Conservation (phyloP, 192 early-diverging fungal species). For the Chytriomyces confervae region DNA sequence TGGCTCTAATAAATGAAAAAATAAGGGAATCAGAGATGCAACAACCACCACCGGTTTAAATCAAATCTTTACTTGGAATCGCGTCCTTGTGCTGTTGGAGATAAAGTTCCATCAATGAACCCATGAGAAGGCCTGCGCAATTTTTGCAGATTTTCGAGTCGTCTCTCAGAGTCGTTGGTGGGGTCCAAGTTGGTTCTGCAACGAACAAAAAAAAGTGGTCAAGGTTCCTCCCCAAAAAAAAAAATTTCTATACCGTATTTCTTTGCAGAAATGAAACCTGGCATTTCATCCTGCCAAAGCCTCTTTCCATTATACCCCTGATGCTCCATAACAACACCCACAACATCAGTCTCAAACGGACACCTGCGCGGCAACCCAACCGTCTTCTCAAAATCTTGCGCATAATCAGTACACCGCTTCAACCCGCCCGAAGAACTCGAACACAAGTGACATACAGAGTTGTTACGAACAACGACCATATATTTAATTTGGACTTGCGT, state of each 20-base stretch:
- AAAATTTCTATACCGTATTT: slow-evolving; percentile 6
- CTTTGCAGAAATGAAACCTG: not conserved
- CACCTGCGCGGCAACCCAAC: not conserved
- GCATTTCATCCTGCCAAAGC: slow-evolving; percentile 17
- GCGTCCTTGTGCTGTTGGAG: not conserved
- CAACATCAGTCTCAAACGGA: slow-evolving; percentile 30
- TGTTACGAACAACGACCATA: slow-evolving; percentile 38
- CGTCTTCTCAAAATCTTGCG: not conserved
- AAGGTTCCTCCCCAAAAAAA: not conserved
- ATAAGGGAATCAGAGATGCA: not conserved
- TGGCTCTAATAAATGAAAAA: not conserved
- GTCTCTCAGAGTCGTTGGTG: slow-evolving; percentile 7
- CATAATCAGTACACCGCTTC: slow-evolving; percentile 19
- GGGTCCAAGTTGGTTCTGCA: slow-evolving; percentile 32
- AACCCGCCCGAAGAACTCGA: not conserved
- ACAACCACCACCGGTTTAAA: not conserved
- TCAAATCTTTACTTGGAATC: not conserved
- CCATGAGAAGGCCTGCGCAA: slow-evolving; percentile 32
- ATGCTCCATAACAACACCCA: slow-evolving; percentile 8
- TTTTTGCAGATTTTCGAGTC: slow-evolving; percentile 33
- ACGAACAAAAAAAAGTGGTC: not conserved
- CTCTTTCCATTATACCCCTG: not conserved
- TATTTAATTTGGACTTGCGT: slow-evolving; percentile 75
- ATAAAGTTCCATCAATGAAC: slow-evolving; percentile 32
- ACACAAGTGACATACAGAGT: slow-evolving; percentile 33